These are phyloP conservation scores for Mycena latifolia DNA, from an alignment of 768 basidiomycete species.

Conservation along the genomic window DNA sequence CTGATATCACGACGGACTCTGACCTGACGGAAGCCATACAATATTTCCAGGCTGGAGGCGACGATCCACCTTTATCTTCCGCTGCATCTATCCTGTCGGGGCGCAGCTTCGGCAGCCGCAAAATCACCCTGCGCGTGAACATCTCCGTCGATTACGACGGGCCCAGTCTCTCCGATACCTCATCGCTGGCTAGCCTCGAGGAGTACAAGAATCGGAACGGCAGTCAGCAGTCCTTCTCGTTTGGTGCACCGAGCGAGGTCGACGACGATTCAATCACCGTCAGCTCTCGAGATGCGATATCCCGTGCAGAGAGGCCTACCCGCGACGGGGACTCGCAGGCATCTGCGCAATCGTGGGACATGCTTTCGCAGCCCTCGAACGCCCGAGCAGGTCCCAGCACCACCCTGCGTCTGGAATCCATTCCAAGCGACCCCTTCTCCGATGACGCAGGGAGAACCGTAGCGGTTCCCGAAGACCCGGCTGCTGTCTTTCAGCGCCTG, in stretches of 20 bases:
- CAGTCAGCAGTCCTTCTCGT: constrained; percentile 68
- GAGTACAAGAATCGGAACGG: constrained; percentile 73
- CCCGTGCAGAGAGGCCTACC: constrained; percentile 34
- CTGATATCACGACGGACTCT: constrained; percentile 73
- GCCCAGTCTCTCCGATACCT: constrained; percentile 90
- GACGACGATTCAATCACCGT: constrained; percentile 85
- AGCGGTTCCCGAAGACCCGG: constrained; percentile 54
- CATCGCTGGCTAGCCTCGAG: constrained; percentile 83
- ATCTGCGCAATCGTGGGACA: constrained; percentile 34
- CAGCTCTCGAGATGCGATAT: constrained; percentile 71
- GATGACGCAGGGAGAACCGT: constrained; percentile 43
- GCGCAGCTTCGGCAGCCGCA: constrained; percentile 73
- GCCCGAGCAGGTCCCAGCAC: constrained; percentile 32
- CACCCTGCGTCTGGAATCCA: constrained; percentile 27
- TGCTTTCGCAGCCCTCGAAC: constrained; percentile 28
- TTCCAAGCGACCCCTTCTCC: constrained; percentile 41
- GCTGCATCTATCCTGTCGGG: constrained; percentile 82
- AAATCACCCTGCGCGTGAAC: constrained; percentile 82
- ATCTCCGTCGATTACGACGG: constrained; percentile 92
- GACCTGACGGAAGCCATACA: constrained; percentile 90
- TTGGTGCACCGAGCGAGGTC: constrained; percentile 57
- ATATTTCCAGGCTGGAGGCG: constrained; percentile 84
- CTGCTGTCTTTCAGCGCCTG: constrained; percentile 67
- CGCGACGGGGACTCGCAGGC: constrained; percentile 22
- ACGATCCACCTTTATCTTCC: constrained; percentile 79